Evolutionary conservation across 345 rosid species (phyloP).

Genomic region (Aquilaria malaccensis): DNA sequence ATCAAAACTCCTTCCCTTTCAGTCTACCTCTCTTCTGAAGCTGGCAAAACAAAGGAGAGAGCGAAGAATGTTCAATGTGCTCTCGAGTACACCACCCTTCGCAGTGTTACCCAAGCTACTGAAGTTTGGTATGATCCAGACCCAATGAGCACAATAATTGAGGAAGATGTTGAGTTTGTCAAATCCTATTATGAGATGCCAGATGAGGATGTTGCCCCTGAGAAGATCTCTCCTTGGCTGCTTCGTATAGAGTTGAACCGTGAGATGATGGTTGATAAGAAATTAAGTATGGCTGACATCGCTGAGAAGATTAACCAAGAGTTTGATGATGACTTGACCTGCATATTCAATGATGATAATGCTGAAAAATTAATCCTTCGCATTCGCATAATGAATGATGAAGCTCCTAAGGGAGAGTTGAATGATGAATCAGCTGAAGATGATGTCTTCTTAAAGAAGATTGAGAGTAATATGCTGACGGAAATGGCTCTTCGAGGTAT

Average conservation of each 20-base stretch:
- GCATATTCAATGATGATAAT: slow-evolving; percentile 94
- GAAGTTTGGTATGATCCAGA: slow-evolving; percentile 99
- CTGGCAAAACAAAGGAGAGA: slow-evolving; percentile 73
- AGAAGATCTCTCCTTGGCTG: slow-evolving; percentile 95
- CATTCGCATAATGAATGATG: slow-evolving; percentile 92
- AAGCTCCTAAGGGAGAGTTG: slow-evolving; percentile 80
- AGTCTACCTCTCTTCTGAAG: slow-evolving; percentile 69
- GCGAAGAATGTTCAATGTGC: slow-evolving; percentile 98
- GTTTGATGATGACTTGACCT: slow-evolving; percentile 87
- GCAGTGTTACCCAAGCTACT: slow-evolving; percentile 92
- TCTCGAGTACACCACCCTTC: slow-evolving; percentile 88
- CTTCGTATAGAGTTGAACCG: slow-evolving; percentile 96
- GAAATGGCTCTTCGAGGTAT: slow-evolving; percentile 98
- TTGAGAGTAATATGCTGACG: slow-evolving; percentile 94
- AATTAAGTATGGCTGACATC: slow-evolving; percentile 91
- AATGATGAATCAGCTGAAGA: slow-evolving; percentile 94
- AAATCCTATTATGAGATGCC: slow-evolving; percentile 98
- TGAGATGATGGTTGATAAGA: slow-evolving; percentile 99
- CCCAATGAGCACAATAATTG: slow-evolving; percentile 85
- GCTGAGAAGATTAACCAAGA: slow-evolving; percentile 94
- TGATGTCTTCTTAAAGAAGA: slow-evolving; percentile 93
- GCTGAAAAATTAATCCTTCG: slow-evolving; percentile 89
- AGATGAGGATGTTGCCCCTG: slow-evolving; percentile 91
- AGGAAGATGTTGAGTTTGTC: slow-evolving; percentile 89
- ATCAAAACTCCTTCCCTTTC: slow-evolving; percentile 95